These are phyloP conservation scores for Sisymbrium irio DNA, from an alignment of 345 rosid genomes.

Conservation along the genomic window DNA sequence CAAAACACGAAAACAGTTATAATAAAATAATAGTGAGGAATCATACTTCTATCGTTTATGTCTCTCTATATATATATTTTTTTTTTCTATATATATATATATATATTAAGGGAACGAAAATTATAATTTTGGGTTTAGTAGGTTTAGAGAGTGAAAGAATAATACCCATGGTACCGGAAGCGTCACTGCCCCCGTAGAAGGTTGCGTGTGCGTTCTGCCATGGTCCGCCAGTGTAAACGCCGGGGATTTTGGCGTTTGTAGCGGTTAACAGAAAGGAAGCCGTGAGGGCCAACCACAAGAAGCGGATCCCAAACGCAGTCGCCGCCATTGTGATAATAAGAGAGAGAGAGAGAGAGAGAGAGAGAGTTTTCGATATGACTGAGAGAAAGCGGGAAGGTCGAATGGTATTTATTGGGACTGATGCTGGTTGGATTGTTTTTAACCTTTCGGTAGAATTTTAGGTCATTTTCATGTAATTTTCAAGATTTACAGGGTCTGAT, in stretches of 20 bases:
- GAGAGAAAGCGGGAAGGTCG: constrained; percentile 26
- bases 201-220: constrained; percentile 90
- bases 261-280: constrained; percentile 18
- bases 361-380: constrained; percentile 9
- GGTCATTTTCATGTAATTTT: background rate
- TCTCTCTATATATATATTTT: background rate
- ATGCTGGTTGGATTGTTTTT: background rate
- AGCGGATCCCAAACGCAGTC: constrained; percentile 22
- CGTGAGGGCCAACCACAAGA: constrained; percentile 32
- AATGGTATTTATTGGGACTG: constrained; percentile 24
- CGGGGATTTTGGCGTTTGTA: constrained; percentile 67
- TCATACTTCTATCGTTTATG: background rate
- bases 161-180: constrained; percentile 91
- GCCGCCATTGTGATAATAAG: constrained; percentile 16
- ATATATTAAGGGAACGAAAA: background rate
- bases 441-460: background rate
- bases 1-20: background rate
- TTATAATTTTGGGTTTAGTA: background rate
- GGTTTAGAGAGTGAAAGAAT: background rate
- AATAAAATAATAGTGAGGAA: background rate
- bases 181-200: constrained; percentile 83
- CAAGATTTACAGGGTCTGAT: background rate
- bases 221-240: constrained; percentile 56
- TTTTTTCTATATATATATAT: too few species aligned
- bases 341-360: constrained; percentile 4